Base-by-base conservation (phyloP, 2,329 filamentous ascomycete genomes). In the Madurella mycetomatis region DNA sequence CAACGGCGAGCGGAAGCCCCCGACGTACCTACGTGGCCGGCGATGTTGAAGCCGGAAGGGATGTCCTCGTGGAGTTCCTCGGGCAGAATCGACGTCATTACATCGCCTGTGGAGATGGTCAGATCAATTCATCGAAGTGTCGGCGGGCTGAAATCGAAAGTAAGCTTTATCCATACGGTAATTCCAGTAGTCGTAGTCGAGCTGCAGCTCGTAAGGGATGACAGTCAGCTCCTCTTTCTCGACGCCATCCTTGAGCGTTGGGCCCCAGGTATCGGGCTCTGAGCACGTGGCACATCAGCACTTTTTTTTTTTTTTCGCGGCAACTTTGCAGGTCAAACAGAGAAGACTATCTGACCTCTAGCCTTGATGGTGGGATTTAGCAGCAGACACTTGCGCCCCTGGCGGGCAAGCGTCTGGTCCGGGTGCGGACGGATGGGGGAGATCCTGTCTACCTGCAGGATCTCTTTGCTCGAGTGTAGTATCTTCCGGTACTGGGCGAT, bases 181-280 rank as follows among this genome's bases (percentile, higher is more conserved):
- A 48, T 77, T 86, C 90, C 91, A 97, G 71, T 92, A 86, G 63
- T 87, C 81, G 72, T 99, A 99, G 62, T 86, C 83, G 55, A 97
- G 77, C 37, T 81, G 74, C 54, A 97, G 72, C 57, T 88, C 79
- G 70, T 87, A 96, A 1, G 90, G 87, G 1, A 91, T 75, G 34
- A 97, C 70, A 16, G 79, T 80, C 31, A 96, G 72, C 42, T 89
- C 83, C 30, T 87, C 81, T 49, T 78, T 76, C 60, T 86, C 76
- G 4, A 91, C 81, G 34, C 90, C 83, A 59, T 89, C 82, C 56
- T 76, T 79, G 45, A 96, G 71, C 40, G 78, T 81, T 4, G 82
- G 67, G 51, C 89, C 89, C 88, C 90, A 96, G 18, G 90, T 95
- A 41, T 83, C 81, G 44, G 81, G 79, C 69, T 83, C 84, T 87